Evolutionary conservation across 306 rosid genomes (phyloP), one percentile per base, ranked within the genome.

Genomic region (Amphicarpaea edgeworthii): DNA sequence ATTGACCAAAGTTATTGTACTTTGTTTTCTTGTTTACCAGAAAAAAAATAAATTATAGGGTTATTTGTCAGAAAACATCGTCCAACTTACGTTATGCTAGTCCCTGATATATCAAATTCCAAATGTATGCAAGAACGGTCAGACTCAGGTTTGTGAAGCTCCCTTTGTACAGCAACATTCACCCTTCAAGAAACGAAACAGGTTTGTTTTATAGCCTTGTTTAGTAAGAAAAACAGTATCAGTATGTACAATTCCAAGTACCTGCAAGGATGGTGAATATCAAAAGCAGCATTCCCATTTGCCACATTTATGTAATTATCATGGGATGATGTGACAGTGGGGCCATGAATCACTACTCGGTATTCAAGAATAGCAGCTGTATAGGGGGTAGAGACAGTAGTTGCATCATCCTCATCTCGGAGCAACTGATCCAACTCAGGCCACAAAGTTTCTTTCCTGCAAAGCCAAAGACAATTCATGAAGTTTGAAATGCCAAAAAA

Each of bases 251-350:
- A 68, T 66, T 69, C 57, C 6, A 64, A 32, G 61, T 49, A 93
- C 96, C 96, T 90, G 95, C 98, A 93, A 49, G 98, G 96, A 87
- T 90, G 93, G 63, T 93, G 98, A 78, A 90, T 84, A 82, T 90
- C 96, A 80, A 75, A 86, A 17, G 76, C 77, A 61, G 86, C 79
- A 76, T 86, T 87, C 84, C 94, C 95, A 78, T 93, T 93, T 67
- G 89, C 85, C 77, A 49, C 20, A 32, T 45, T 86, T 26, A 19
- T 81, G 75, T 77, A 30, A 65, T 72, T 86, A 58, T 86, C 89
- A 72, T 68, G 64, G 32, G 47, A 49, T 55, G 85, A 46, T 46
- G 87, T 60, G 68, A 47, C 49, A 28, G 55, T 54, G 77, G 88
- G 85, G 20, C 87, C 93, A 77, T 90, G 93, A 73, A 89, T 54